Base-by-base conservation (phyloP, 2,329 filamentous ascomycete genomes). In the Akanthomyces muscarius region DNA sequence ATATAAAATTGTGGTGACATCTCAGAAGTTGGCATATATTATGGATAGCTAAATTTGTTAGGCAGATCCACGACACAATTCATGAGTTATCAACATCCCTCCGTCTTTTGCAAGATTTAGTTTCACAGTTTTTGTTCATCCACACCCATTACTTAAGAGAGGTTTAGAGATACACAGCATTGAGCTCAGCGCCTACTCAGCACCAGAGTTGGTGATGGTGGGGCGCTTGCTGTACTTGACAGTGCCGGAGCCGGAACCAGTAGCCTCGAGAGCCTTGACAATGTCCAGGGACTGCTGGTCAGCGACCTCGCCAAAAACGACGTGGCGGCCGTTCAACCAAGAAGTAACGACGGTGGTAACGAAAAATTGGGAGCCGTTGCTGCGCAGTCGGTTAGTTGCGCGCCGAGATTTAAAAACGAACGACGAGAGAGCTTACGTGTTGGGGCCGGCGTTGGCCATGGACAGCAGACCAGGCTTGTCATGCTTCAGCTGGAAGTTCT, bases 341-440 rank as follows among this genome's bases (percentile, higher is more conserved):
- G 88, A 88, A 65, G 95, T 98, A 65, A 88, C 84, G 57, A 96
- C 92, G 63, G 94, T 98, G 72, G 94, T 98, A 75, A 98, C 82
- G 84, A 98, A 98, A 85, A 98, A 98, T 79, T 98, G 94, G 58
- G 91, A 96, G 72, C 95, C 95, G 81, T 99, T 99, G 77, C 95
- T 97, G 66, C 79, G 80, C 13, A 80, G 81, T 21, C 79, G 81
- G 56, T 71, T 48, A 69, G 71, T 28, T 36, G 55, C 41, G 66
- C 14, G 28, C 5, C 14, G 11, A 21, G 6, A n/a, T 44, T 42
- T 18, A 4, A 0, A 41, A 44, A 16, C 6, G 45, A 25, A 13
- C 3, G n/a, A 16, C 6, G 8, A 16, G 4, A 14, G 18, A 38
- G 63, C 84, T 78, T 82, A 88, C 86, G 94, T 98, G 89, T 98